Evolutionary conservation across 805 yeast genomes (phyloP), one percentile per base, ranked within the genome.

Genomic region (Candida ovalis): DNA sequence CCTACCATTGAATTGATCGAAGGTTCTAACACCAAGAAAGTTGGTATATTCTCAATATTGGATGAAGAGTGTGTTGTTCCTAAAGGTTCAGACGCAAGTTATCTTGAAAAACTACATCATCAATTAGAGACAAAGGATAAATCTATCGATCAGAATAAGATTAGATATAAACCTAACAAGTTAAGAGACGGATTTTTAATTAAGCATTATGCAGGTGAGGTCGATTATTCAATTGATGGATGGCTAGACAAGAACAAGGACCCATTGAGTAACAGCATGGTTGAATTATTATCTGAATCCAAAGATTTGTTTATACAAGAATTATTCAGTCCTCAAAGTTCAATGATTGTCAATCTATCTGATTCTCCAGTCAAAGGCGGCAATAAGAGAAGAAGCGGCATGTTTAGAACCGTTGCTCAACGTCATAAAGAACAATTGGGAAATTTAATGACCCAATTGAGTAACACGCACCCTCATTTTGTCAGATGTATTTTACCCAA

Each of bases 51-150:
- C 48, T 85, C 96, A 12, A 76, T 91, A 22, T 73, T 94, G 42
- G 96, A 94, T 63, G 99, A 94, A 66, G 98, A 94, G 63, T 92
- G 97, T 54, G 86, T 94, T 24, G 85, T 94, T 65, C 98, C 98
- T 13, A 88, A 86, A 57, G 87, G 97, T 0, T 78, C 88, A 0
- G 98, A 94, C 63, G 69, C 73, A 42, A 76, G 96, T 0, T 94
- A 91, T 59, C 81, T 88, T 58, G 90, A 88, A 33, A 91, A 90
- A 62, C 71, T 94, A 46, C 78, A 82, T 33, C 69, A 75, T 13
- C 77, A 81, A 46, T 86, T 95, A 80, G 85, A 76, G 42, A 66
- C 66, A 15, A 70, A 72, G 47, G 58, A 57, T 23, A 57, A 55
- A 24, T 49, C 45, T 17, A 44, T 45, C 17, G 56, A 58, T 46